Percentiles rank a stretch among this genome's conserved stretches.
These are phyloP conservation scores for Rhodotorula taiwanensis DNA, from an alignment of 768 basidiomycete species.

Conservation along the genomic window DNA sequence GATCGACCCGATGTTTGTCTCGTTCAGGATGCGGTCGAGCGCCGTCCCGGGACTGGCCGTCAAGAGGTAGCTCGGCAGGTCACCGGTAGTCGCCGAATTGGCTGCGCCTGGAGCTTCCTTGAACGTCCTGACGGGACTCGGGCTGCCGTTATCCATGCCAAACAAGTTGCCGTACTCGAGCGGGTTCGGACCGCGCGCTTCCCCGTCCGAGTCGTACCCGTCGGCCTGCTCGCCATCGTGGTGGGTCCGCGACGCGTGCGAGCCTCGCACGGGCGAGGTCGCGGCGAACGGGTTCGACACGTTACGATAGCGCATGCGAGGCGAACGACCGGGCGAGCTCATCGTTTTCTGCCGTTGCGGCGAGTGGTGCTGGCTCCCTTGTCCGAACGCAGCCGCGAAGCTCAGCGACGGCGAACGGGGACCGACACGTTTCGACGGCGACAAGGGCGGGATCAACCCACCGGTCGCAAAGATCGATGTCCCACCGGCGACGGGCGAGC, in stretches of 20 bases:
- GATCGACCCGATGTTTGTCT: constrained; percentile 25
- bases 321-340: constrained; percentile 31
- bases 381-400: constrained; percentile 9
- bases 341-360: constrained; percentile 4
- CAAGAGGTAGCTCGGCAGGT: constrained; percentile 31
- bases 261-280: constrained; percentile 23
- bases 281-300: background rate
- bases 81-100: background rate
- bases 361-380: constrained; percentile 2
- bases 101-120: background rate
- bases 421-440: constrained; percentile 33
- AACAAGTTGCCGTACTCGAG: constrained; percentile 20
- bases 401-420: constrained; percentile 24
- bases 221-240: background rate
- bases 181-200: constrained; percentile 4
- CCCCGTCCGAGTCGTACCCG: constrained; percentile 12
- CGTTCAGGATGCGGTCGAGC: constrained; percentile 35
- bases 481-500: background rate
- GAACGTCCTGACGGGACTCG: constrained; percentile 15
- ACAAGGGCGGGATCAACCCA: constrained; percentile 29
- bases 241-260: background rate
- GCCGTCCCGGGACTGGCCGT: constrained; percentile 38
- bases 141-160: constrained; percentile 12
- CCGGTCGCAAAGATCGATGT: background rate
- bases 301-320: constrained; percentile 11